Percentiles rank a stretch among this genome's conserved stretches.
Evolutionary conservation across 2,329 filamentous ascomycete species (phyloP).

Genomic region (Zymoseptoria passerinii): DNA sequence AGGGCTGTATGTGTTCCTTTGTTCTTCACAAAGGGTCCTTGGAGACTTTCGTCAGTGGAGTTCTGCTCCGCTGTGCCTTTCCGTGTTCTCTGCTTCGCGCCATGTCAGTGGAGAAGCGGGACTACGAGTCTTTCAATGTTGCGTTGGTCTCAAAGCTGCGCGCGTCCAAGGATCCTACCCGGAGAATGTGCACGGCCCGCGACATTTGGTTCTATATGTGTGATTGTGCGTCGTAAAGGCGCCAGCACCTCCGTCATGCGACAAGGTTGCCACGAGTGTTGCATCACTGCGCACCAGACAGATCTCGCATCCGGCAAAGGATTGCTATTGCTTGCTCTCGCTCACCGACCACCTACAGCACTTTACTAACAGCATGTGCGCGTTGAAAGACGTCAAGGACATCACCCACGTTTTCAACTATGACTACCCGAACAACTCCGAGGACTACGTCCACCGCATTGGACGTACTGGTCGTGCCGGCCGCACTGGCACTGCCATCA

Average conservation of each 20-base stretch:
- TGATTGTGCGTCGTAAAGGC: conserved; percentile 16
- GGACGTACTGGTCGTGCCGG: conserved; percentile 65
- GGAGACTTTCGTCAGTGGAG: conserved; percentile 50
- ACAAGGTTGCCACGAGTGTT: conserved; percentile 23
- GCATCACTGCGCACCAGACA: conserved; percentile 27
- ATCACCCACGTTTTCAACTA: conserved; percentile 99
- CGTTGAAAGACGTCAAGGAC: conserved; percentile 94
- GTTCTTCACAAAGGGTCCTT: conserved; percentile 78
- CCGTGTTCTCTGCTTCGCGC: conserved; percentile 67
- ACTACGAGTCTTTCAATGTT: conserved; percentile 56
- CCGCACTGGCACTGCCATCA: conserved; percentile 91
- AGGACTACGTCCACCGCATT: conserved; percentile 62
- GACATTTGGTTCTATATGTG: conserved; percentile 36
- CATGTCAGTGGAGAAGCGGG: conserved; percentile 69
- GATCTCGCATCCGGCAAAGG: conserved; percentile 46
- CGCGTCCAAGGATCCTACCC: conserved; percentile 59
- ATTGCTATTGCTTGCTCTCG: conserved; percentile 37
- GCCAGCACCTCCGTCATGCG: conserved; percentile 13
- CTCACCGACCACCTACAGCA: conserved; percentile 26
- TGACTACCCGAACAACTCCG: conserved; percentile 94
- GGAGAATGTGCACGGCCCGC: conserved; percentile 47
- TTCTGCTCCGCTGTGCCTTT: conserved; percentile 51
- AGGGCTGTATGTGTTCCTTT: conserved; percentile 75
- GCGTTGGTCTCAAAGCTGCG: conserved; percentile 60
- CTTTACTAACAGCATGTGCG: conserved; percentile 39